Base-by-base conservation (phyloP, 495 filamentous ascomycete species). In the Hamigera avellanea region DNA sequence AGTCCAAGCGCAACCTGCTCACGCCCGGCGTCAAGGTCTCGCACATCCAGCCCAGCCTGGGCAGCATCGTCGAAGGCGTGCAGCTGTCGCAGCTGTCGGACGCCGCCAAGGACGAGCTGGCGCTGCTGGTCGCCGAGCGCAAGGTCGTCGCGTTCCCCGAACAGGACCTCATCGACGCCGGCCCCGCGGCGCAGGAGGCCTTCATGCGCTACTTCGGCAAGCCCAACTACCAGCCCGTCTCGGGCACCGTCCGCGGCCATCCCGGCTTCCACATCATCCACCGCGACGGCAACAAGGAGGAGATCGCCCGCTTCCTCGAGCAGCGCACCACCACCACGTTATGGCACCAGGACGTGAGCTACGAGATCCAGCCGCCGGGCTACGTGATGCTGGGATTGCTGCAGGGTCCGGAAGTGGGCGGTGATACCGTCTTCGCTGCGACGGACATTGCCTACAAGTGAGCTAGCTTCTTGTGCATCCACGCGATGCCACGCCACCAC, bases 111-210 rank as follows among this genome's bases (percentile, higher is more conserved):
- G 79, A 87, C 46, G 83, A 89, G 40, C 73, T 89, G 10, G 83
- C 83, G 4, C 67, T 83, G 6, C 64, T 89, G 13, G 74, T 87
- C 39, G 68, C 83, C 15, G 76, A 75, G 53, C 72, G 82, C 40
- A 82, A 82, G 25, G 81, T 86, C n/a, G 76, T 88, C 15, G 73
- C 83, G 32, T 86, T 88, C 61, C 75, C 80, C 26, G 66, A 75
- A 26, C 83, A 88, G 53, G 65, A 76, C 42, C 70, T 82, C 44
- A 73, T 83, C 25, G 76, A 81, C 39, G 80, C 80, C 30, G 70
- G 72, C 12, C 70, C 72, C 19, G 74, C 76, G 19, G 71, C 63
- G 25, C 81, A 86, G 46, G 61, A 69, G 26, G 53, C 57, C 2
- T 78, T 76, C 41, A 70, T 71, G 62, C 55, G 61, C 16, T 54